Evolutionary conservation across 2,329 filamentous ascomycete genomes (phyloP).

Genomic region (Aspergillus aculeatinus): DNA sequence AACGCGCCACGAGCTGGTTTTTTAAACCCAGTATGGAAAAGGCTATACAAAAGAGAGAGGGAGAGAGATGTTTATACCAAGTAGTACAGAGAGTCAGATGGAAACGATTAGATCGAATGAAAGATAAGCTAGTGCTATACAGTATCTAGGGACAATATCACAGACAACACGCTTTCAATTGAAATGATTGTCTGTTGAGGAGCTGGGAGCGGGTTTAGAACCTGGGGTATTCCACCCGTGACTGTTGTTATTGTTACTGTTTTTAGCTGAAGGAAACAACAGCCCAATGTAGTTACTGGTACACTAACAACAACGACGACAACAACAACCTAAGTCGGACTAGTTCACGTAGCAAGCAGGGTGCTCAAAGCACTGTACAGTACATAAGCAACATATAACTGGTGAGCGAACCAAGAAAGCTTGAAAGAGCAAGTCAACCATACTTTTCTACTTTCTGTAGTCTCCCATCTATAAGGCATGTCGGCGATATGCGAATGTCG

Average conservation of each 20-base stretch:
- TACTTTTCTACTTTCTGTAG: background rate
- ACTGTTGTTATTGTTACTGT: background rate
- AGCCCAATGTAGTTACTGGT: background rate
- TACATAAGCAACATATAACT: too few relatives aligned
- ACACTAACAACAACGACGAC: background rate
- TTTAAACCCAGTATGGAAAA: background rate
- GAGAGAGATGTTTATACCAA: too few relatives aligned
- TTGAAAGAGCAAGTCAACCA: background rate
- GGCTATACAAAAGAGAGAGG: slow-evolving; percentile 5
- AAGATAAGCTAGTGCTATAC: slow-evolving; percentile 2
- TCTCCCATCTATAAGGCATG: background rate
- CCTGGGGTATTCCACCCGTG: too few relatives aligned
- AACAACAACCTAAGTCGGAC: background rate
- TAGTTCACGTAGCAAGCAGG: background rate
- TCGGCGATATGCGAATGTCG: background rate
- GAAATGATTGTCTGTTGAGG: background rate
- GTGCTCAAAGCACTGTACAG: background rate
- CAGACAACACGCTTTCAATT: background rate
- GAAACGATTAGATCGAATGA: background rate
- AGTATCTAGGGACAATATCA: background rate
- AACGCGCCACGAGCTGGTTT: background rate
- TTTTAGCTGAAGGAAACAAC: background rate
- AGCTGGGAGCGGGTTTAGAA: too few relatives aligned
- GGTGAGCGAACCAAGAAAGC: background rate
- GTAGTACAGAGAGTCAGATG: too few relatives aligned